phyloP scores from a whole-genome alignment of 495 filamentous ascomycete genomes.

The Hypoxylon lenormandii region DNA sequence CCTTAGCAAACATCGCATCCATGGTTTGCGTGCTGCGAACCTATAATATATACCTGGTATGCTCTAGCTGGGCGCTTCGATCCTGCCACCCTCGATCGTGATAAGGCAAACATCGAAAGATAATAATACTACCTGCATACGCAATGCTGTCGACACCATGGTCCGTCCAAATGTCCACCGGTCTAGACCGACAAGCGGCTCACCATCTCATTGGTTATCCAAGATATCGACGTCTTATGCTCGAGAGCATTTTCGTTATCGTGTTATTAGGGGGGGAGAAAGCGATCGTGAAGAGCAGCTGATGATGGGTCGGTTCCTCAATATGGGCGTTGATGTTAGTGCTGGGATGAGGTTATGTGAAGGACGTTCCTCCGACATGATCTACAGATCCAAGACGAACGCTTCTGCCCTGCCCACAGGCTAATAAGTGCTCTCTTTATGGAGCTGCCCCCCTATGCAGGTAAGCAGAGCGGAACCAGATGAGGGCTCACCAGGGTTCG shows the following conservation, averaged over 20 bases:
- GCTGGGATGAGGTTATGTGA: constrained; percentile 13
- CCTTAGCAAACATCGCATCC: constrained; percentile 23
- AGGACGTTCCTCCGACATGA: constrained; percentile 29
- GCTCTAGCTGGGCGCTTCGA: constrained; percentile 12
- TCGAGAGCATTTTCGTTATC: constrained; percentile 25
- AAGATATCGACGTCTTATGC: constrained; percentile 9
- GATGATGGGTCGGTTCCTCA: constrained; percentile 19
- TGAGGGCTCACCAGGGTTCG: constrained; percentile 24
- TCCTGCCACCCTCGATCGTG: constrained; percentile 13
- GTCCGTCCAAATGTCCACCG: constrained; percentile 14
- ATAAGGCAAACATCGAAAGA: constrained; percentile 23
- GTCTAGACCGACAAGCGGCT: constrained; percentile 8
- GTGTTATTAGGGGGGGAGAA: constrained; percentile 8
- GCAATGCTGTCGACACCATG: constrained; percentile 20
- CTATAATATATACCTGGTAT: constrained; percentile 2
- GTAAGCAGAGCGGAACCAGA: constrained; percentile 42
- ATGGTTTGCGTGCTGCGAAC: constrained; percentile 21
- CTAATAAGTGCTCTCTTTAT: constrained; percentile 31
- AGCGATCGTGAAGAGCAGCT: constrained; percentile 22
- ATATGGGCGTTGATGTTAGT: constrained; percentile 29
- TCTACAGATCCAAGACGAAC: constrained; percentile 45
- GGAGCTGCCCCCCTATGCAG: constrained; percentile 29
- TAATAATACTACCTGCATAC: constrained; percentile 22
- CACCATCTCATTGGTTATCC: constrained; percentile 21
- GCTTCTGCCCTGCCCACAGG: constrained; percentile 24